Percentiles rank a stretch among this genome's conserved stretches.
Conservation (phyloP, 225 moss, liverwort and hornwort species). For the Bryoerythrophyllum caledonicum region DNA sequence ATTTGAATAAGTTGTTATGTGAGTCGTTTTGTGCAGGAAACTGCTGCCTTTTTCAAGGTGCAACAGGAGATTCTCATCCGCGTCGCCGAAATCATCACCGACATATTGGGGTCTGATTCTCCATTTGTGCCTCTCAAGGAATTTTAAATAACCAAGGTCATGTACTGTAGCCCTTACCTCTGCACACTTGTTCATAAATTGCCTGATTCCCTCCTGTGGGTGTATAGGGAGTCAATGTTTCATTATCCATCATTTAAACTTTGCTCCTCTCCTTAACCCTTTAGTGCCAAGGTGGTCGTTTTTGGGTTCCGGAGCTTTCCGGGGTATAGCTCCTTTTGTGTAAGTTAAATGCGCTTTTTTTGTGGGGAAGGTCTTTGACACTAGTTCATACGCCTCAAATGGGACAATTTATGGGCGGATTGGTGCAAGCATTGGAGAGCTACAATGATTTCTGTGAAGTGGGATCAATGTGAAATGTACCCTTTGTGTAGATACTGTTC, state of each 20-base stretch:
- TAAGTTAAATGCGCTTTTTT: too few relatives aligned
- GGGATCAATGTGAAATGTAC: too few relatives aligned
- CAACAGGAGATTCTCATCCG: slow-evolving; percentile 72
- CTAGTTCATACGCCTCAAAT: too few relatives aligned
- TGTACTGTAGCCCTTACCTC: slow-evolving; percentile 18
- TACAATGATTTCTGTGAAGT: too few relatives aligned
- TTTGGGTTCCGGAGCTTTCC: too few relatives aligned
- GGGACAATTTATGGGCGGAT: too few relatives aligned
- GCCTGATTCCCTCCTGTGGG: slow-evolving; percentile 13
- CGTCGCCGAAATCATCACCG: slow-evolving; percentile 56
- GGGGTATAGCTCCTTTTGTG: too few relatives aligned
- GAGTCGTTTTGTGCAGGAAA: slow-evolving; percentile 47
- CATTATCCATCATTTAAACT: slow-evolving; percentile 12
- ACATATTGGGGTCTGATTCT: slow-evolving; percentile 35
- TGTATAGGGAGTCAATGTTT: not conserved
- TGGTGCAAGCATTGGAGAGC: too few relatives aligned
- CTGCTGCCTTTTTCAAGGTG: slow-evolving; percentile 43
- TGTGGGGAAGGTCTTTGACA: too few relatives aligned
- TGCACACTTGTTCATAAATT: not conserved
- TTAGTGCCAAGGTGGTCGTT: too few relatives aligned
- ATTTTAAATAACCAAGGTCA: slow-evolving; percentile 18
- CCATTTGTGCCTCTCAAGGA: slow-evolving; percentile 36
- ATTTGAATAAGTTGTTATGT: slow-evolving; percentile 16
- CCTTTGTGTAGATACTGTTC: too few relatives aligned
- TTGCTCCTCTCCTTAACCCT: not conserved